phyloP scores from a whole-genome alignment of 805 yeast genomes.

The Metschnikowia colocasiae region DNA sequence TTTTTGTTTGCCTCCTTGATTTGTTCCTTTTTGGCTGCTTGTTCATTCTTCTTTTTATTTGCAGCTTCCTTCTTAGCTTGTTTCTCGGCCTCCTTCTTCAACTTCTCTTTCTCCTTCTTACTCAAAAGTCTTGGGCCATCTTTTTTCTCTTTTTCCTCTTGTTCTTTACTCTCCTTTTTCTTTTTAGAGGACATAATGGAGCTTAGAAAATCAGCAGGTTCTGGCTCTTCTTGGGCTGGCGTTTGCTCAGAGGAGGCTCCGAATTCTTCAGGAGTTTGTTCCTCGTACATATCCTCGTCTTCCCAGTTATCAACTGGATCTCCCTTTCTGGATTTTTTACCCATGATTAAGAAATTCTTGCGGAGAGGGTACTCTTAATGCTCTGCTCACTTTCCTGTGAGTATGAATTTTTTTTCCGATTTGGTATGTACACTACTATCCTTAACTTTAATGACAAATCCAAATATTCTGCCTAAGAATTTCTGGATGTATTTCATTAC shows the following conservation, averaged over 20 bases:
- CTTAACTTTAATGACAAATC: background rate
- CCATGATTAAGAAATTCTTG: conserved; percentile 26
- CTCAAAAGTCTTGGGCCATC: conserved; percentile 75
- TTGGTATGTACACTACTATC: conserved; percentile 8
- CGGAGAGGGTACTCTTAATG: background rate
- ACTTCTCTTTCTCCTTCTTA: conserved; percentile 92
- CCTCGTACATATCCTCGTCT: conserved; percentile 55
- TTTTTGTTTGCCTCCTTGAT: conserved; percentile 47
- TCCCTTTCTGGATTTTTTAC: conserved; percentile 56
- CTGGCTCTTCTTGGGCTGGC: conserved; percentile 8
- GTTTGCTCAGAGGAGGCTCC: conserved; percentile 23
- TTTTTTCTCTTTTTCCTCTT: conserved; percentile 47
- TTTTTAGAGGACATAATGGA: conserved; percentile 76
- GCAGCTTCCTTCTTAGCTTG: conserved; percentile 88
- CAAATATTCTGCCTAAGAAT: background rate
- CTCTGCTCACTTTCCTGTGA: background rate
- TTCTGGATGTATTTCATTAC: background rate
- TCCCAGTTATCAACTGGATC: conserved; percentile 67
- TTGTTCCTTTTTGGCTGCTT: conserved; percentile 56
- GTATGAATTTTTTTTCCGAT: conserved; percentile 9
- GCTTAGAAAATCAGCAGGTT: conserved; percentile 62
- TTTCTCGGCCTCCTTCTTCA: conserved; percentile 90
- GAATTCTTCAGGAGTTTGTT: conserved; percentile 34
- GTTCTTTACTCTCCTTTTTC: conserved; percentile 68
- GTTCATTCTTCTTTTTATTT: conserved; percentile 74